These are phyloP conservation scores for Monosporascus sp. DNA, from an alignment of 2,329 filamentous ascomycete species.

Conservation along the genomic window DNA sequence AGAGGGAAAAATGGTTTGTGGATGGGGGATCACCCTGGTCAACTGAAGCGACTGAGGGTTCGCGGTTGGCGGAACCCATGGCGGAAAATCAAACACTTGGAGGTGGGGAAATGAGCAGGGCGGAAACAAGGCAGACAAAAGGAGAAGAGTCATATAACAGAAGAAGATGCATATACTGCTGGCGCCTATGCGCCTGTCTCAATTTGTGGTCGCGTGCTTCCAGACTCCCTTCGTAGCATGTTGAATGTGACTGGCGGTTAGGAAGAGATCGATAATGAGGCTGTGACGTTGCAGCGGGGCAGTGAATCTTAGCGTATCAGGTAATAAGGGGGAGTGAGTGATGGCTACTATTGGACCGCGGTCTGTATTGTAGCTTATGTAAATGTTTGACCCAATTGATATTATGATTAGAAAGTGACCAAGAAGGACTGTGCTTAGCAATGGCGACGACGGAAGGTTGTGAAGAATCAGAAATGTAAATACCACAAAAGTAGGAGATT, in stretches of 20 bases:
- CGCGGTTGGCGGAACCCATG: constrained; percentile 23
- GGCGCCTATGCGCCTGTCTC: constrained; percentile 13
- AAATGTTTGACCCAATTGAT: no score
- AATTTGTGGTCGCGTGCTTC: constrained; percentile 12
- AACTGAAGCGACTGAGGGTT: constrained; percentile 28
- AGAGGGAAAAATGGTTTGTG: constrained; percentile 53
- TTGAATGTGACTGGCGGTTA: constrained; percentile 1
- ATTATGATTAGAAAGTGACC: neutral
- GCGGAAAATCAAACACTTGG: neutral
- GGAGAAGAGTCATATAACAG: neutral
- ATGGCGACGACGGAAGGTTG: no score
- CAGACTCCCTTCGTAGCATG: constrained; percentile 6
- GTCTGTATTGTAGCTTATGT: neutral
- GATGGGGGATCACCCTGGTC: constrained; percentile 41
- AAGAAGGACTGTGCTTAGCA: neutral
- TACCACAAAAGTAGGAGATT: no score
- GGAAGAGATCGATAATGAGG: neutral
- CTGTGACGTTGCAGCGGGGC: constrained; percentile 14
- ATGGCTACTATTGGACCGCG: neutral
- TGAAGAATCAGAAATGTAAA: no score
- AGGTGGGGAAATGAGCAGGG: neutral
- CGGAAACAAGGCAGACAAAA: neutral
- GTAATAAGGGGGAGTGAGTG: no score
- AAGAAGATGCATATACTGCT: neutral
- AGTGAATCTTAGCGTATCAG: neutral